Evolutionary conservation across 2,329 filamentous ascomycete genomes (phyloP), one percentile per base, ranked within the genome.

Genomic region (Fusarium sp.): DNA sequence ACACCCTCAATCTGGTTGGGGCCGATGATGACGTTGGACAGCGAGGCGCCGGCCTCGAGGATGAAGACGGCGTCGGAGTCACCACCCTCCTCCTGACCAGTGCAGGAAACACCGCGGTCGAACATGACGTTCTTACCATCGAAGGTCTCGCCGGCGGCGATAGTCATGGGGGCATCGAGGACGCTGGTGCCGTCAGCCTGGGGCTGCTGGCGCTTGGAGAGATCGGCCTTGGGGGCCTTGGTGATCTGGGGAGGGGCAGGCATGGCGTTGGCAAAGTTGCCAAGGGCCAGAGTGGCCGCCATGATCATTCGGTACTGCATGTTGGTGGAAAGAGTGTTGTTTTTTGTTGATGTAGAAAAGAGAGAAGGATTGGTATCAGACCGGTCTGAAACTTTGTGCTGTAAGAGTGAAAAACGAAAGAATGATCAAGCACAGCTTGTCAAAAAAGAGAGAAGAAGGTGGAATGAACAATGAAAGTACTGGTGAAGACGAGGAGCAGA

Each of bases 11-110:
- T 78, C 69, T 86, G 85, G 77, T 85, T 81, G 50, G 81, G 79
- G 8, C 76, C 85, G 31, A 87, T 87, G 69, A 86, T 86, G 50
- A 84, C 85, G 65, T 87, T 87, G 66, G 80, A 83, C 54, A 87
- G 80, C 1, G 83, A 84, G 10, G 85, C 86, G 2, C 85, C 85
- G 4, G 77, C 64, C 52, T 82, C 78, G 6, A 86, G 80, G 54
- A 84, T 78, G 73, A 86, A 86, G 58, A 86, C 84, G 25, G 85
- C 83, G 57, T 87, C 86, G 0, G 80, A 78, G 56, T 71, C 70
- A 9, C 78, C 77, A n/a, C 78, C 78, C 61, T 80, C 78, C 0
- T 6, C 42, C 61, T 80, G 78, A 1, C 78, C 78, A 66, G 73
- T 76, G 70, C 78, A 80, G 10, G 68, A 61, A 50, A 74, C 71